phyloP scores from a whole-genome alignment of 305 asterid species.

The Andrographis paniculata region DNA sequence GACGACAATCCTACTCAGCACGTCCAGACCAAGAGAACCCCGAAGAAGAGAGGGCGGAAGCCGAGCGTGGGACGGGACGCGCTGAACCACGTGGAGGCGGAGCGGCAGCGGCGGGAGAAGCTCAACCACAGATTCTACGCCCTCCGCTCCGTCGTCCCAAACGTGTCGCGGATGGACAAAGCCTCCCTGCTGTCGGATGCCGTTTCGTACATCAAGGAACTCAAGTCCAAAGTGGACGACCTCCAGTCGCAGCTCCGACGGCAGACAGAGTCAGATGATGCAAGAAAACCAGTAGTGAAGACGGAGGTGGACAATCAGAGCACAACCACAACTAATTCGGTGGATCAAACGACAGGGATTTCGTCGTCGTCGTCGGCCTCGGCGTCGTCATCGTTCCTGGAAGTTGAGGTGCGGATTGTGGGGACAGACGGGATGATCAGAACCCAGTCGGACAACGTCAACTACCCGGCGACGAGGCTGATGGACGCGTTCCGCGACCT shows the following conservation, averaged over 20 bases:
- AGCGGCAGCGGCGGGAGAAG: slow-evolving; percentile 60
- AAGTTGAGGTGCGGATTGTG: slow-evolving; percentile 43
- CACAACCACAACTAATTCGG: slow-evolving; percentile 17
- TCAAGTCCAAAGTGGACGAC: slow-evolving; percentile 31
- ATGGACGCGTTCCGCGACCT: slow-evolving; percentile 64
- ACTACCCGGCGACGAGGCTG: slow-evolving; percentile 50
- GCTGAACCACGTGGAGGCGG: slow-evolving; percentile 59
- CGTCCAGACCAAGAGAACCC: slow-evolving; percentile 9
- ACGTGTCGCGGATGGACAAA: slow-evolving; percentile 67
- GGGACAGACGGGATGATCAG: slow-evolving; percentile 74
- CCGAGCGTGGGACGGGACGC: slow-evolving; percentile 26
- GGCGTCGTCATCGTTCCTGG: slow-evolving; percentile 10
- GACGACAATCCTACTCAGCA: background rate
- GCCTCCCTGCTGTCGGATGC: slow-evolving; percentile 60
- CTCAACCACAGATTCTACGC: slow-evolving; percentile 59
- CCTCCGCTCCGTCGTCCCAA: slow-evolving; percentile 60
- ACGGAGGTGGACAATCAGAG: slow-evolving; percentile 23
- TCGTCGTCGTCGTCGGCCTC: background rate
- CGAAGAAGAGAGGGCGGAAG: slow-evolving; percentile 43
- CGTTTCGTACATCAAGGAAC: slow-evolving; percentile 52
- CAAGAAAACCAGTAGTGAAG: slow-evolving; percentile 19
- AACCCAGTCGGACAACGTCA: slow-evolving; percentile 46
- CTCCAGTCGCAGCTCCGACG: slow-evolving; percentile 21
- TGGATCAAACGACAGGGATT: slow-evolving; percentile 10
- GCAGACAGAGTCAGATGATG: background rate